Evolutionary conservation across 805 yeast species (phyloP).

Genomic region (Hanseniaspora nectarophila): DNA sequence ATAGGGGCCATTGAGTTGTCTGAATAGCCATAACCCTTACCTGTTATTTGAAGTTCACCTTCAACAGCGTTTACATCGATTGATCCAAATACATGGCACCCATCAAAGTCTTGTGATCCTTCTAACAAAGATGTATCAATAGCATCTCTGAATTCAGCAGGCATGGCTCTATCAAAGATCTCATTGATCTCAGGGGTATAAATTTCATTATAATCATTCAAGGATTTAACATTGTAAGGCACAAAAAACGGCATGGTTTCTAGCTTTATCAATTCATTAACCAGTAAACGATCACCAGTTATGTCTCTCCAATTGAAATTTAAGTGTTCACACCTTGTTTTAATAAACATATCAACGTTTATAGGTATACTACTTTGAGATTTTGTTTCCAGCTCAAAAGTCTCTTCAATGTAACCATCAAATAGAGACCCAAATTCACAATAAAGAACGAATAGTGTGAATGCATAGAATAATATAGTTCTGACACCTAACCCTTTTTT

Average conservation of each 20-base stretch:
- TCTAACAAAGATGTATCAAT: constrained; percentile 33
- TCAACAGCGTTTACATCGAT: constrained; percentile 74
- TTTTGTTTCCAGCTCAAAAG: constrained; percentile 58
- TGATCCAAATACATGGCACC: constrained; percentile 77
- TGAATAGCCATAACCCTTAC: constrained; percentile 54
- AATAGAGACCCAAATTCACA: constrained; percentile 72
- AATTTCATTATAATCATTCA: constrained; percentile 35
- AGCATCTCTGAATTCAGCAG: constrained; percentile 49
- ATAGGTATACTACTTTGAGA: constrained; percentile 49
- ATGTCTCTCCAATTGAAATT: constrained; percentile 67
- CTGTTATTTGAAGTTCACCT: constrained; percentile 79
- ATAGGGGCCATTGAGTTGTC: constrained; percentile 34
- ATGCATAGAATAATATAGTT: constrained; percentile 50
- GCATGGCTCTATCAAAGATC: constrained; percentile 50
- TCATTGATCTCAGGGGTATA: constrained; percentile 53
- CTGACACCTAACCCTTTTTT: constrained; percentile 59
- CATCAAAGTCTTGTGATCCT: constrained; percentile 44
- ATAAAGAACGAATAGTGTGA: constrained; percentile 61
- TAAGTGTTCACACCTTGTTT: constrained; percentile 69
- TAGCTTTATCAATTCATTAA: constrained; percentile 60
- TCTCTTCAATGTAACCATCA: constrained; percentile 70
- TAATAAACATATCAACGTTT: constrained; percentile 68
- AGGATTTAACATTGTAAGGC: constrained; percentile 39
- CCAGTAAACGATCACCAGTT: constrained; percentile 66
- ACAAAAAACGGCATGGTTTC: constrained; percentile 51